phyloP scores from a whole-genome alignment of 2,329 filamentous ascomycete genomes.

The Laburnicola sp. region DNA sequence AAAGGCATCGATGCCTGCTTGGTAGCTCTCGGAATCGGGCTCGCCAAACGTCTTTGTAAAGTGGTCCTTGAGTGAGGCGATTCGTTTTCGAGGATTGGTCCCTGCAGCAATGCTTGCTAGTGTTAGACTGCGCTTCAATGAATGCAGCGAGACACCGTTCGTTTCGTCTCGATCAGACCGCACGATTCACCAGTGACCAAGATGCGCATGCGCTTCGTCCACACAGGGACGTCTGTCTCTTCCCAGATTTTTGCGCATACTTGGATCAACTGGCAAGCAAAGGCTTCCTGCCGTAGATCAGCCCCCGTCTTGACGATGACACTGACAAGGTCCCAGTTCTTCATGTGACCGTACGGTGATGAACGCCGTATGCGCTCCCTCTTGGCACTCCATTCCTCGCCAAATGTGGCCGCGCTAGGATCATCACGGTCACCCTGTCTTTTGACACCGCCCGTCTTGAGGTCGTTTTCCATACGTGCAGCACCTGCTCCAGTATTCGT shows the following conservation, averaged over 20 bases:
- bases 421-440: conserved; percentile 82
- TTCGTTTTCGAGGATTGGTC: conserved; percentile 71
- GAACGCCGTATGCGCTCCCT: conserved; percentile 81
- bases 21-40: conserved; percentile 69
- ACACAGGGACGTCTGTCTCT: conserved; percentile 74
- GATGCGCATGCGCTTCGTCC: conserved; percentile 87
- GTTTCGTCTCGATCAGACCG: conserved; percentile 83
- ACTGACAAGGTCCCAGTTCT: conserved; percentile 84
- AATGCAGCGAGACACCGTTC: conserved; percentile 84
- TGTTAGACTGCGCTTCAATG: conserved; percentile 78
- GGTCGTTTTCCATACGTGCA: conserved; percentile 85
- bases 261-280: conserved; percentile 81
- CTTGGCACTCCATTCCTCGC: conserved; percentile 83
- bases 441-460: conserved; percentile 82
- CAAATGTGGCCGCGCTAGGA: conserved; percentile 82
- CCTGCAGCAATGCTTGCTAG: conserved; percentile 73
- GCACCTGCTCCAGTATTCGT: conserved; percentile 73
- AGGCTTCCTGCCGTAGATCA: conserved; percentile 81
- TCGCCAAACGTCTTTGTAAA: conserved; percentile 78
- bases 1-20: conserved; percentile 74
- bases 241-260: conserved; percentile 82
- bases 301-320: conserved; percentile 87
- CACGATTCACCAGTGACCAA: conserved; percentile 83
- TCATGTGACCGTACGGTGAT: conserved; percentile 85
- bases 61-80: conserved; percentile 80